phyloP scores from a whole-genome alignment of 176 grass and related monocot species.

The Oryza glaberrima region DNA sequence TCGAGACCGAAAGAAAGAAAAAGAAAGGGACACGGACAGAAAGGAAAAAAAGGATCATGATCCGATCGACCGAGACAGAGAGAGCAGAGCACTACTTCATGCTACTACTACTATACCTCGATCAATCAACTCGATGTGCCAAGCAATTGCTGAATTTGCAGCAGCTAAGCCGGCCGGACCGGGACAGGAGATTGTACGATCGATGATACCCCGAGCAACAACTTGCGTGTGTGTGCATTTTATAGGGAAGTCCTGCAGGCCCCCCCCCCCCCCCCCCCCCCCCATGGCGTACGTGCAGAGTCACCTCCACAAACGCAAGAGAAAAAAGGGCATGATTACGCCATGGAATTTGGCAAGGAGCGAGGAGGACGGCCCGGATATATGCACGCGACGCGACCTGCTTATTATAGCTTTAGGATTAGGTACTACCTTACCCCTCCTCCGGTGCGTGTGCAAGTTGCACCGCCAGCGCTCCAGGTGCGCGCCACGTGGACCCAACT shows the following conservation, averaged over 20 bases:
- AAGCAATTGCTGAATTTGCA: slow-evolving; percentile 3
- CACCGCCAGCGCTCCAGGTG: slow-evolving; percentile 44
- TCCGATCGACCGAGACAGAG: not conserved
- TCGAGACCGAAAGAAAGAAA: slow-evolving; percentile 5
- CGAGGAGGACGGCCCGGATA: not conserved
- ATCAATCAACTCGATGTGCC: slow-evolving; percentile 32
- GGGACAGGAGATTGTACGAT: not conserved
- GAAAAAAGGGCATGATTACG: slow-evolving; percentile 40
- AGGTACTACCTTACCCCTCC: not conserved
- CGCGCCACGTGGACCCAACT: slow-evolving; percentile 42
- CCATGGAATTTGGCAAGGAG: slow-evolving; percentile 46
- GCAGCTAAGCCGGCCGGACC: not conserved
- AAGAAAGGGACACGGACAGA: not conserved
- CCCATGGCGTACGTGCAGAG: not conserved
- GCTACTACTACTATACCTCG: slow-evolving; percentile 24
- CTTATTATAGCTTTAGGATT: slow-evolving; percentile 11
- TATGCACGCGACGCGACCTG: not conserved
- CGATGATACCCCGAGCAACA: not conserved
- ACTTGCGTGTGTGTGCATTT: slow-evolving; percentile 14
- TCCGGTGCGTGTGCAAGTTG: slow-evolving; percentile 33
- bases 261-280: too few species aligned
- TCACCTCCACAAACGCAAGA: slow-evolving; percentile 37
- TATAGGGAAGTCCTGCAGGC: slow-evolving; percentile 15
- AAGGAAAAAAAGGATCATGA: not conserved
- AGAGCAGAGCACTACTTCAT: not conserved